These are phyloP conservation scores for Cordyceps javanica DNA, from an alignment of 2,329 filamentous ascomycete genomes.

Conservation along the genomic window DNA sequence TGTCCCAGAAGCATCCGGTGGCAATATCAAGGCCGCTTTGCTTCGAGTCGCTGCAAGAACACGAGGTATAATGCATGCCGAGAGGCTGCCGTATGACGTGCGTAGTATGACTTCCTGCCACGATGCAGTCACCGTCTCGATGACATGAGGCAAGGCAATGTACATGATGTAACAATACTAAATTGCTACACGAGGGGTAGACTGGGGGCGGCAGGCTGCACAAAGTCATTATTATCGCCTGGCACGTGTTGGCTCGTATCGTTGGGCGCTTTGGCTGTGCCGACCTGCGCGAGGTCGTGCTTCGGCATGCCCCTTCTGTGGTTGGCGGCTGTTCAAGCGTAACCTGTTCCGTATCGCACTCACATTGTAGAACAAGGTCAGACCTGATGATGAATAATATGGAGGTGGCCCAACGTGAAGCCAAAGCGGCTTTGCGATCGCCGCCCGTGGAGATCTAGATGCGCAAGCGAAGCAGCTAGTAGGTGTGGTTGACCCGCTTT, in stretches of 20 bases:
- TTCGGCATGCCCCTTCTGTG: slow-evolving; percentile 39
- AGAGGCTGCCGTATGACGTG: slow-evolving; percentile 26
- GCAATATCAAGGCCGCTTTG: neutral
- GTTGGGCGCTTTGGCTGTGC: neutral
- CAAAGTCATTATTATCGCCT: slow-evolving; percentile 19
- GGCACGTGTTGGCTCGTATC: neutral
- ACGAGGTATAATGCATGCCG: slow-evolving; percentile 21
- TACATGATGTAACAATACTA: slow-evolving; percentile 44
- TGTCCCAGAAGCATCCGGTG: neutral
- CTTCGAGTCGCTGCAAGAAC: neutral
- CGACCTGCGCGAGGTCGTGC: neutral
- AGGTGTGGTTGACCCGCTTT: slow-evolving; percentile 3
- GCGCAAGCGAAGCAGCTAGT: neutral
- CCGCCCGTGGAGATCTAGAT: neutral
- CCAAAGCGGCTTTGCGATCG: neutral
- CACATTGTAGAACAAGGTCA: slow-evolving; percentile 45
- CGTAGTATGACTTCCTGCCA: slow-evolving; percentile 30
- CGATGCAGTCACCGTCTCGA: slow-evolving; percentile 29
- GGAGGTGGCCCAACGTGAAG: slow-evolving; percentile 37
- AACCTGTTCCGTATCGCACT: slow-evolving; percentile 39
- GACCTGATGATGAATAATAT: slow-evolving; percentile 41
- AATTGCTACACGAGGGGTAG: slow-evolving; percentile 34
- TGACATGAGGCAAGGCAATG: slow-evolving; percentile 30
- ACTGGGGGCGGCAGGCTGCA: slow-evolving; percentile 33
- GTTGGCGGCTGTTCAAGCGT: slow-evolving; percentile 49